Conservation (phyloP, 176 grass and related monocot genomes). For the Alopecurus myosuroides region DNA sequence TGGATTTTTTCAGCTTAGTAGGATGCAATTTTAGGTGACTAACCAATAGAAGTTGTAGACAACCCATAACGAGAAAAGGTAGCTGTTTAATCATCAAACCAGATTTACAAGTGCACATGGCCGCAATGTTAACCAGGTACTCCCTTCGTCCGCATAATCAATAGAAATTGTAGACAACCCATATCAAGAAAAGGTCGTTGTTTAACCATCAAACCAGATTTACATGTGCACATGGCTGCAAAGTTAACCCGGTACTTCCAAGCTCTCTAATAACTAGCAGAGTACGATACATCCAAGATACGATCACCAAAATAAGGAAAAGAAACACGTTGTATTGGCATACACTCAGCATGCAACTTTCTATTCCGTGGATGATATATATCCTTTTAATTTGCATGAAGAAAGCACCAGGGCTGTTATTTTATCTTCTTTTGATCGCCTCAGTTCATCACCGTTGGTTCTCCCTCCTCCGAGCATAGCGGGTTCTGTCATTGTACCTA, state of each 20-base stretch:
- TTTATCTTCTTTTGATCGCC: not conserved
- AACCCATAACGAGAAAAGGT: no score
- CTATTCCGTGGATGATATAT: not conserved
- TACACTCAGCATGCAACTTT: not conserved
- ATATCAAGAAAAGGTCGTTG: not conserved
- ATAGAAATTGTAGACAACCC: no score
- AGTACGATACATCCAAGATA: conserved; percentile 24
- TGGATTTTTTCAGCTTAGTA: not conserved
- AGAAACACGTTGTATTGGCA: not conserved
- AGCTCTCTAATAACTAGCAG: conserved; percentile 23
- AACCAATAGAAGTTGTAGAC: no score
- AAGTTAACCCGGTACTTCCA: not conserved
- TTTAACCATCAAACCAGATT: not conserved
- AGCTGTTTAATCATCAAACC: not conserved
- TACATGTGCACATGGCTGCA: not conserved
- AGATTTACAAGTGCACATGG: not conserved
- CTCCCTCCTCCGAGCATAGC: conserved; percentile 65
- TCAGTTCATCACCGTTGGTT: conserved; percentile 31
- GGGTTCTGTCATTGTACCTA: conserved; percentile 77
- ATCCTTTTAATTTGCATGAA: not conserved
- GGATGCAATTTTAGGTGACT: not conserved
- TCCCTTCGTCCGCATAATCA: no score
- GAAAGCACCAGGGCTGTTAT: conserved; percentile 6
- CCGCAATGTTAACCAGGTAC: not conserved
- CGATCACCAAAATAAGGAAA: not conserved